phyloP scores from a whole-genome alignment of 2,329 filamentous ascomycete species.

The Trichoderma hamatum region DNA sequence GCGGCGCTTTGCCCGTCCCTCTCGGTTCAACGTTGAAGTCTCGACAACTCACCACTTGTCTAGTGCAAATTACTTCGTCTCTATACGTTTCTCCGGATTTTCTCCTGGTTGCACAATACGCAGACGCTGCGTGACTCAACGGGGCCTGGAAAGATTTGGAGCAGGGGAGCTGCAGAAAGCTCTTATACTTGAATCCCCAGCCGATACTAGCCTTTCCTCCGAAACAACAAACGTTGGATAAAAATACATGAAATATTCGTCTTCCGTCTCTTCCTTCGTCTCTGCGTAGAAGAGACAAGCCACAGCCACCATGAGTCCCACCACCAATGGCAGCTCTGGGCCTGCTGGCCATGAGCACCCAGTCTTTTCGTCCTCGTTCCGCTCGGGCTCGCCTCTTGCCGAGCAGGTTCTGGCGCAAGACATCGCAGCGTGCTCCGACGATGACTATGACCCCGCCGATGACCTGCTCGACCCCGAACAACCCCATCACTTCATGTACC shows the following conservation, averaged over 20 bases:
- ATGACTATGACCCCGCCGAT: conserved; percentile 47
- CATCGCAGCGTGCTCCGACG: conserved; percentile 64
- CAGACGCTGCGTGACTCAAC: background rate
- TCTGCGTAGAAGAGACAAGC: background rate
- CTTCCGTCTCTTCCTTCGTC: background rate
- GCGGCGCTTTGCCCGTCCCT: background rate
- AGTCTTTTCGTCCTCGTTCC: conserved; percentile 52
- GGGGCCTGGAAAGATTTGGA: background rate
- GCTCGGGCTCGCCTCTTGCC: conserved; percentile 65
- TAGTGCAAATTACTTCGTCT: background rate
- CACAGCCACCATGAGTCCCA: conserved; percentile 9
- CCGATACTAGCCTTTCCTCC: background rate
- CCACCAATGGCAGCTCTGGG: conserved; percentile 9
- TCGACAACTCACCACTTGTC: background rate
- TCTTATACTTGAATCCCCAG: background rate
- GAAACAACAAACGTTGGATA: background rate
- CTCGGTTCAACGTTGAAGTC: background rate
- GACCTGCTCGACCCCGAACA: conserved; percentile 42
- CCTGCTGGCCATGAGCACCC: conserved; percentile 28
- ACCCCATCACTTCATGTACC: conserved; percentile 62
- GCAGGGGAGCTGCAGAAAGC: background rate
- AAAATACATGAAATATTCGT: background rate
- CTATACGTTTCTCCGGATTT: background rate
- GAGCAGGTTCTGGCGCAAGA: conserved; percentile 68
- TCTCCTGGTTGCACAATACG: background rate